These are phyloP conservation scores for Aquilaria malaccensis DNA, from an alignment of 345 rosid genomes.

Conservation along the genomic window DNA sequence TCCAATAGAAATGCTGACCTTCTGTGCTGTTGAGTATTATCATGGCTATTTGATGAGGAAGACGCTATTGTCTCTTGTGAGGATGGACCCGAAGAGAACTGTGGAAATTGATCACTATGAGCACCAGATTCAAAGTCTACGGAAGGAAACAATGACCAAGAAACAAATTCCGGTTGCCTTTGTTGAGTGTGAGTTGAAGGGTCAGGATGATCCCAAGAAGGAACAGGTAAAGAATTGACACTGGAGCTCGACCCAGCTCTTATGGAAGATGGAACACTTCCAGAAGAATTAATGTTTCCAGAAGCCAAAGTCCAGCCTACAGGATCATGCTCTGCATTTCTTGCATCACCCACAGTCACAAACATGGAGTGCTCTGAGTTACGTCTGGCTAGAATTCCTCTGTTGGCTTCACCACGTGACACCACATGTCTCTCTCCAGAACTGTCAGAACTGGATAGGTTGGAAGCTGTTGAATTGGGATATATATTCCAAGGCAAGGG, in stretches of 20 bases:
- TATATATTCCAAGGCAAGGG: slow-evolving; percentile 49
- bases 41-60: slow-evolving; percentile 41
- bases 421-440: slow-evolving; percentile 40
- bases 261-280: slow-evolving; percentile 35
- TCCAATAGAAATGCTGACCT: slow-evolving; percentile 47
- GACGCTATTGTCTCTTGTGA: slow-evolving; percentile 40
- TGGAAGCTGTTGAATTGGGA: slow-evolving; percentile 41
- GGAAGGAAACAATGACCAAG: slow-evolving; percentile 70
- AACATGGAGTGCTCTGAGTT: slow-evolving; percentile 47
- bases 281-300: slow-evolving; percentile 34
- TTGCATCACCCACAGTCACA: slow-evolving; percentile 38
- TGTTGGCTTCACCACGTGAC: slow-evolving; percentile 36
- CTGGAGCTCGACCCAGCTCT: slow-evolving; percentile 44
- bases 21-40: slow-evolving; percentile 37
- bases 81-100: slow-evolving; percentile 48
- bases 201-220: slow-evolving; percentile 47
- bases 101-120: slow-evolving; percentile 43
- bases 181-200: slow-evolving; percentile 33
- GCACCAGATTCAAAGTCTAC: slow-evolving; percentile 48
- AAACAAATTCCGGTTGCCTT: slow-evolving; percentile 47
- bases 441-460: slow-evolving; percentile 29
- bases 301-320: slow-evolving; percentile 52
- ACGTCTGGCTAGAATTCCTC: slow-evolving; percentile 45
- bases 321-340: slow-evolving; percentile 57
- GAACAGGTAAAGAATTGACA: slow-evolving; percentile 33